Evolutionary conservation across 192 early-diverging fungal genomes (phyloP).

Genomic region (Umbelopsis ramanniana): DNA sequence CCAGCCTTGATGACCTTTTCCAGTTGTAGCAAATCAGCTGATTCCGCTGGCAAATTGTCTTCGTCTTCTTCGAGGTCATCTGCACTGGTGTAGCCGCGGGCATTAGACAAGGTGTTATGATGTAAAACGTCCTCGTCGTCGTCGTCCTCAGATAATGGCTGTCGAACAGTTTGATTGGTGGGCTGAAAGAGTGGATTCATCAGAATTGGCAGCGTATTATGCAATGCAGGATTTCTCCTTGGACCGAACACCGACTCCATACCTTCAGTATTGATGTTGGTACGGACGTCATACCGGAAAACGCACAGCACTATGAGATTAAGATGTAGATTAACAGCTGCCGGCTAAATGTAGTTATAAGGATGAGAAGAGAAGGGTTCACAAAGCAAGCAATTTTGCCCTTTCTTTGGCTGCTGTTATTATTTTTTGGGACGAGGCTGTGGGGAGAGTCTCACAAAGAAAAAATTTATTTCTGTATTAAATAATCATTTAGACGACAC

Average conservation of each 20-base stretch:
- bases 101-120: slow-evolving; percentile 11
- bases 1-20: slow-evolving; percentile 60
- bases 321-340: no score
- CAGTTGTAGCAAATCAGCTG: slow-evolving; percentile 50
- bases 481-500: background rate
- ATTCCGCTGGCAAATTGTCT: slow-evolving; percentile 43
- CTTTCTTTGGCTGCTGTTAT: no score
- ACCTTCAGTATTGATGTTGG: slow-evolving; percentile 16
- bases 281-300: slow-evolving; percentile 7
- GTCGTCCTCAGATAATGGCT: background rate
- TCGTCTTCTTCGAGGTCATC: slow-evolving; percentile 37
- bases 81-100: slow-evolving; percentile 17
- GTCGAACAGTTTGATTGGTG: background rate
- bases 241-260: background rate
- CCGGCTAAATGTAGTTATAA: no score
- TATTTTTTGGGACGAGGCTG: no score
- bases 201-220: background rate
- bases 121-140: slow-evolving; percentile 5
- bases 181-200: background rate
- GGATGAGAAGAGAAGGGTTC: no score
- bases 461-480: background rate
- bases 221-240: background rate
- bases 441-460: background rate
- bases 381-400: no score
- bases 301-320: background rate